Evolutionary conservation across 192 early-diverging fungal species (phyloP).

Genomic region (Coemansia sp.): DNA sequence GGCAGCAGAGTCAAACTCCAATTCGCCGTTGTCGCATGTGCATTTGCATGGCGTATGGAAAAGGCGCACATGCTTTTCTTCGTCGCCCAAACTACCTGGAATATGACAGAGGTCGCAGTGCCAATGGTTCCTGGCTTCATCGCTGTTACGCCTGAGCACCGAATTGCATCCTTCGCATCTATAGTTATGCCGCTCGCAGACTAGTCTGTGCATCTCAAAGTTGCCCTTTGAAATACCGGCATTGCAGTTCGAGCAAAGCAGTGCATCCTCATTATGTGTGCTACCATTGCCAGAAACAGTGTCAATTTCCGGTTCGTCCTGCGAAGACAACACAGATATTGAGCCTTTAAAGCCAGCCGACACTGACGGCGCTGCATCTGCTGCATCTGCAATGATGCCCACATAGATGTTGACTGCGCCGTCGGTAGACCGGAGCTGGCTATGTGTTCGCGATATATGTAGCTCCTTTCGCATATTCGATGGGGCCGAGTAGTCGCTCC

Average conservation of each 20-base stretch:
- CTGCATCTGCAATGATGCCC: conserved; percentile 1
- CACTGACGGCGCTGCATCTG: no score
- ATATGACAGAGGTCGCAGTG: conserved; percentile 75
- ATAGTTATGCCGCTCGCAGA: conserved; percentile 80
- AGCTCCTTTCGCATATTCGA: conserved; percentile 30
- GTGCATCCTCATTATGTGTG: no score
- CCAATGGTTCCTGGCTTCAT: conserved; percentile 71
- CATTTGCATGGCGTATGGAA: conserved; percentile 64
- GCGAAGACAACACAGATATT: not conserved
- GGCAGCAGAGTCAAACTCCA: conserved; percentile 31
- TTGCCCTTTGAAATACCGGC: conserved; percentile 63
- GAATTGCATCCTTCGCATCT: conserved; percentile 63
- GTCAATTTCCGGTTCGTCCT: not conserved
- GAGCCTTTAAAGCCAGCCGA: conserved; percentile 17
- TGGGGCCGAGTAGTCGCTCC: conserved; percentile 36
- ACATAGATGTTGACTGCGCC: conserved; percentile 23
- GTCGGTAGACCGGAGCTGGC: not conserved
- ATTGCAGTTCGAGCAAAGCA: conserved; percentile 69
- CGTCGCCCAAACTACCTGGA: conserved; percentile 51
- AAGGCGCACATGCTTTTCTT: conserved; percentile 68
- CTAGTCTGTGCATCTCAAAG: conserved; percentile 68
- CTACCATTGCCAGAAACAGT: no score
- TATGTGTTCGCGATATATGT: conserved; percentile 5
- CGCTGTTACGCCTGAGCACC: conserved; percentile 65
- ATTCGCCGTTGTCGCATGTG: conserved; percentile 52